phyloP scores from a whole-genome alignment of 78 protist species.

The Planoprotostelium fungivorum region DNA sequence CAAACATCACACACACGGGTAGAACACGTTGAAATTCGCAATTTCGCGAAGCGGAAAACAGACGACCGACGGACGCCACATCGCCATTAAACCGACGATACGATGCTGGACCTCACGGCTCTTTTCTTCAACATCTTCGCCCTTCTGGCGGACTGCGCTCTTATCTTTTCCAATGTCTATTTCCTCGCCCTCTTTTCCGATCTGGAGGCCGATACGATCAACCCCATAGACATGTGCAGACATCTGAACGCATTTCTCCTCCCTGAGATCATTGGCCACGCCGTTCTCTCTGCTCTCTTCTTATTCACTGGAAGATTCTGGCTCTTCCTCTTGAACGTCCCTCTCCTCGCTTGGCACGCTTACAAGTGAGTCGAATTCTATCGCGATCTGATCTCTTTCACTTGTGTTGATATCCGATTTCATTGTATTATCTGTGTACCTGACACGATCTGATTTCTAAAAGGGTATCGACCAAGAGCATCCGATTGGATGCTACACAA shows the following conservation, averaged over 20 bases:
- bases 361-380: not conserved
- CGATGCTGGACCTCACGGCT: not conserved
- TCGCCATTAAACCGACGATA: too few species aligned
- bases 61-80: too few species aligned
- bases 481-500: not conserved
- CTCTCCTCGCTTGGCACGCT: not conserved
- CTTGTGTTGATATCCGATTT: not conserved
- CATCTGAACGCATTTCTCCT: not conserved
- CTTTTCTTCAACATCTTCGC: not conserved
- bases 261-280: not conserved
- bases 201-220: not conserved
- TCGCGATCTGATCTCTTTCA: not conserved
- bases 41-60: too few species aligned
- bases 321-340: not conserved
- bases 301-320: not conserved
- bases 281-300: not conserved
- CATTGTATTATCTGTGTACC: not conserved
- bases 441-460: not conserved
- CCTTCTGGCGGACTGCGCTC: not conserved
- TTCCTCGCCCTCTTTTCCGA: not conserved
- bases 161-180: not conserved
- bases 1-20: too few species aligned
- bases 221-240: not conserved
- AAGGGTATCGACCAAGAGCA: not conserved
- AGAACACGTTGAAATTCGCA: too few species aligned